phyloP scores from a whole-genome alignment of 331 rosid species.

The Pyracantha coccinea region DNA sequence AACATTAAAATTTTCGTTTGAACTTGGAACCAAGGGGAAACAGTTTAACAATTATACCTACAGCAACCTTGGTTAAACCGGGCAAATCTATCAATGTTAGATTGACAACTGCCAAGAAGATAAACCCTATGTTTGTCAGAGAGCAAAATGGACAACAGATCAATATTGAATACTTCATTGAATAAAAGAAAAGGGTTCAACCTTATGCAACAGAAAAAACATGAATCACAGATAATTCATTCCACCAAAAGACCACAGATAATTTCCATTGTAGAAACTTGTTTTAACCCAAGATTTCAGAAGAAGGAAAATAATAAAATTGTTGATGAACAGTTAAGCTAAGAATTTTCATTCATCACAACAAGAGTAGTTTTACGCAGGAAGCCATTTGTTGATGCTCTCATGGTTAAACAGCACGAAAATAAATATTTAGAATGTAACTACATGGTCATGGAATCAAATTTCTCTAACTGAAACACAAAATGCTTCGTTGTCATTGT shows the following conservation, averaged over 20 bases:
- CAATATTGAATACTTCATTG: neutral
- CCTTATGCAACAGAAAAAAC: neutral
- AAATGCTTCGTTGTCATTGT: neutral
- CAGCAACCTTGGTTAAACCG: conserved; percentile 87
- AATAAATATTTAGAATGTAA: too few relatives aligned
- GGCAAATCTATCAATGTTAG: conserved; percentile 85
- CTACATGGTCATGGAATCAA: neutral
- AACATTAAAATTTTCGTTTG: neutral
- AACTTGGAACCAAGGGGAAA: neutral
- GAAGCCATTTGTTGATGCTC: neutral
- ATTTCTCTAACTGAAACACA: neutral
- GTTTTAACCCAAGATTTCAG: neutral
- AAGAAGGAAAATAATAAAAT: neutral
- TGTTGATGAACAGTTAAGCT: neutral
- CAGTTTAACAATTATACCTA: conserved; percentile 42
- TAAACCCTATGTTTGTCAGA: conserved; percentile 18
- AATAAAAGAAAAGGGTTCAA: neutral
- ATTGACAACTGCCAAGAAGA: conserved; percentile 64
- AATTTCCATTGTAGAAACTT: neutral
- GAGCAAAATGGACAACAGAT: conserved; percentile 4
- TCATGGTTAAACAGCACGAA: neutral
- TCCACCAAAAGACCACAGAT: too few relatives aligned
- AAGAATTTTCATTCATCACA: neutral
- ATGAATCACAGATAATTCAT: neutral
- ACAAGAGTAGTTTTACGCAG: neutral